Evolutionary conservation across 306 rosid genomes (phyloP).

Genomic region (Fragaria ananassa): DNA sequence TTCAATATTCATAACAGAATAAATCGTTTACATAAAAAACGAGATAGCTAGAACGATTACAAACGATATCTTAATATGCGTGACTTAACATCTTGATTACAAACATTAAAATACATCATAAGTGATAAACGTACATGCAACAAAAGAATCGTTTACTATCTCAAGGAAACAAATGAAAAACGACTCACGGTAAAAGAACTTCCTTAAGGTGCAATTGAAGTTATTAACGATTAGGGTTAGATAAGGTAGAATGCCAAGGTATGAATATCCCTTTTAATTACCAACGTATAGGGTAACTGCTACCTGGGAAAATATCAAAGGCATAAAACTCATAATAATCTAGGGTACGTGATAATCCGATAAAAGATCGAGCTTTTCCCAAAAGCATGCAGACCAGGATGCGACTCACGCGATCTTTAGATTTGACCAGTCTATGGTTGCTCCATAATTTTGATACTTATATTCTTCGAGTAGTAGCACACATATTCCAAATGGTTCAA

Average conservation of each 20-base stretch:
- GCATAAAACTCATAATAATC: neutral
- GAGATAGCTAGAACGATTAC: too few species aligned
- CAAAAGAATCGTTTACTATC: neutral
- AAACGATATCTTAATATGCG: too few species aligned
- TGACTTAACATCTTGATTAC: too few species aligned
- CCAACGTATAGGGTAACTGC: neutral
- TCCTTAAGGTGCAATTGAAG: neutral
- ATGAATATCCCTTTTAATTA: neutral
- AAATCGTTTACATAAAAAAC: too few species aligned
- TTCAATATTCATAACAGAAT: too few species aligned
- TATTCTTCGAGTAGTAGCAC: slow-evolving; percentile 14
- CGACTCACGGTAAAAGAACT: neutral
- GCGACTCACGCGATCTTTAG: slow-evolving; percentile 1
- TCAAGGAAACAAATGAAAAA: neutral
- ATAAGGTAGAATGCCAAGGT: neutral
- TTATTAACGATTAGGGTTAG: neutral
- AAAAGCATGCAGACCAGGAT: slow-evolving; percentile 20
- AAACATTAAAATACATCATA: neutral
- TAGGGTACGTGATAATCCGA: neutral
- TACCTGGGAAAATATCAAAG: slow-evolving; percentile 14
- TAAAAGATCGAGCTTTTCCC: slow-evolving; percentile 8
- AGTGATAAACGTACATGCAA: neutral
- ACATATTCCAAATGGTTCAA: slow-evolving; percentile 27
- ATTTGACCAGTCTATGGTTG: slow-evolving; percentile 24
- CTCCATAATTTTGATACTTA: slow-evolving; percentile 19